Percentiles rank a stretch among this genome's conserved stretches.
phyloP scores from a whole-genome alignment of 106 monocot genomes.

The Acorus gramineus region DNA sequence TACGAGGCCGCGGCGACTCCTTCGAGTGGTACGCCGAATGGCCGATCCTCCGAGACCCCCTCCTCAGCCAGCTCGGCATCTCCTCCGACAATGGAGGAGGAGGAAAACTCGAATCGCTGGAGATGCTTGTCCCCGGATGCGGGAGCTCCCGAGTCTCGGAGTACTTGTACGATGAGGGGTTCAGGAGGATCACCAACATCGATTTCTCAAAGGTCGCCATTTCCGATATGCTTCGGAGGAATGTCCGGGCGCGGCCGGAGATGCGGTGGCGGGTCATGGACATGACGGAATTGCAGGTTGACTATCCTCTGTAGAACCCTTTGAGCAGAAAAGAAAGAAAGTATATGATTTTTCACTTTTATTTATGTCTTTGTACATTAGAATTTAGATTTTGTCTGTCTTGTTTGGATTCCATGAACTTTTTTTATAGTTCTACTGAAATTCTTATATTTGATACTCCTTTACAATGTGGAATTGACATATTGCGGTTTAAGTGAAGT shows the following conservation, averaged over 20 bases:
- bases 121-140: slow-evolving; percentile 89
- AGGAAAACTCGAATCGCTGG: background rate
- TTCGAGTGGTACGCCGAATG: slow-evolving; percentile 99
- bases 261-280: slow-evolving; percentile 98
- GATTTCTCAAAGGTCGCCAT: slow-evolving; percentile 91
- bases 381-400: no score
- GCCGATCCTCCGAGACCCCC: slow-evolving; percentile 37
- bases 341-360: no score
- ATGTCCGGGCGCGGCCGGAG: slow-evolving; percentile 63
- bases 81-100: background rate
- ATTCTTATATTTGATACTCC: no score
- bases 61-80: slow-evolving; percentile 42
- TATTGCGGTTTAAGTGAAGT: no score
- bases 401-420: no score
- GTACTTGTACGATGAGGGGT: slow-evolving; percentile 79
- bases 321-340: no score
- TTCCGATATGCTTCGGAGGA: slow-evolving; percentile 71
- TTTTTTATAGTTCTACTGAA: no score
- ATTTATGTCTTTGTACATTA: no score
- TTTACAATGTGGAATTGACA: no score
- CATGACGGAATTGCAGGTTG: slow-evolving; percentile 92
- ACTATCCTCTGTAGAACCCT: background rate
- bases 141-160: slow-evolving; percentile 84
- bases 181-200: slow-evolving; percentile 56
- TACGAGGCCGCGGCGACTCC: slow-evolving; percentile 67